phyloP scores from a whole-genome alignment of 2,329 filamentous ascomycete species.

The Lachnum nothofagi region DNA sequence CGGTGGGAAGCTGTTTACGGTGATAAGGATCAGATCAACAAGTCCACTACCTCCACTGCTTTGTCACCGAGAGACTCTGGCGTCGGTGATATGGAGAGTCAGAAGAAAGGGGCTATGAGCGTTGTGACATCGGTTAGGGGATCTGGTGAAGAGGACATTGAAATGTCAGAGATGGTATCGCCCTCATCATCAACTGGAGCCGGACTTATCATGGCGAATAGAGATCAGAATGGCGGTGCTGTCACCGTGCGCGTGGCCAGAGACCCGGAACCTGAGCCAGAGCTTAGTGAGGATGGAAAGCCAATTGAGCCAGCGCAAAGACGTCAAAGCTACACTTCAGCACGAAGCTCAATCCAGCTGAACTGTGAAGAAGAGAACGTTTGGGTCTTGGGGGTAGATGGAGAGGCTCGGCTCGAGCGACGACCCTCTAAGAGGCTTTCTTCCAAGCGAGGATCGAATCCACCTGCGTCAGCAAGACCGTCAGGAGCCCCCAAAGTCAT shows the following conservation, averaged over 20 bases:
- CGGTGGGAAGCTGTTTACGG: slow-evolving; percentile 79
- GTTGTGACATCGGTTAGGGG: slow-evolving; percentile 30
- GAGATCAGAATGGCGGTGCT: slow-evolving; percentile 34
- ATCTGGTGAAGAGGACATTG: slow-evolving; percentile 45
- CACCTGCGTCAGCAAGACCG: slow-evolving; percentile 35
- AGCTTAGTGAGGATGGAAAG: slow-evolving; percentile 32
- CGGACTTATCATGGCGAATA: slow-evolving; percentile 40
- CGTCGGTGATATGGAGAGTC: slow-evolving; percentile 40
- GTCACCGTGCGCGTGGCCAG: slow-evolving; percentile 23
- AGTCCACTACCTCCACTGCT: neutral
- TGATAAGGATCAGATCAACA: slow-evolving; percentile 42
- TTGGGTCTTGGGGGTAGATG: slow-evolving; percentile 32
- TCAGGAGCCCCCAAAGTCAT: slow-evolving; percentile 47
- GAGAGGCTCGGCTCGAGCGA: slow-evolving; percentile 30
- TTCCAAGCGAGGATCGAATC: slow-evolving; percentile 20
- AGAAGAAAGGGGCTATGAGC: slow-evolving; percentile 37
- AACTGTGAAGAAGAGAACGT: slow-evolving; percentile 32
- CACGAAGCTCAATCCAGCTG: slow-evolving; percentile 18
- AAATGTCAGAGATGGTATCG: slow-evolving; percentile 46
- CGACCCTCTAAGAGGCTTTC: slow-evolving; percentile 26
- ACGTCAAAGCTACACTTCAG: slow-evolving; percentile 39
- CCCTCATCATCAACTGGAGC: slow-evolving; percentile 33
- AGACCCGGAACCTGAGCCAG: slow-evolving; percentile 17
- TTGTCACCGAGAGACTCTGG: slow-evolving; percentile 27
- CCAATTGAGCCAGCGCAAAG: slow-evolving; percentile 50